A percentile compares a stretch with the other conserved stretches of the same genome.
Conservation (phyloP, 2,329 filamentous ascomycete species). For the Hypoxylon sp. region DNA sequence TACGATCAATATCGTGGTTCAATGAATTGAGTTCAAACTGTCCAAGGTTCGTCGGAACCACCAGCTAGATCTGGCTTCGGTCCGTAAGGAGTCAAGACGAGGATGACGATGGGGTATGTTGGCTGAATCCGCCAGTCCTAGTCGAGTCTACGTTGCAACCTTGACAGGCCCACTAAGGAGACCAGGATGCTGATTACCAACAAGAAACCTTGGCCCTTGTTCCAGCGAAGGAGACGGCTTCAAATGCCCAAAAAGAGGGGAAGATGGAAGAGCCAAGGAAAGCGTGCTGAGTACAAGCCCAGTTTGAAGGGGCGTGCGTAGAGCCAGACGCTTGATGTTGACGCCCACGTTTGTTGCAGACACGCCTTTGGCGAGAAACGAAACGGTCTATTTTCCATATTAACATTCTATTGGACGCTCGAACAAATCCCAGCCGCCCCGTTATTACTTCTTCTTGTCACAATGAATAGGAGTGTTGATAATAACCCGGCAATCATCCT, state of each 20-base stretch:
- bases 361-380: conserved; percentile 44
- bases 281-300: conserved; percentile 43
- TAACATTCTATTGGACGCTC: conserved; percentile 51
- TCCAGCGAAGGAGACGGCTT: conserved; percentile 42
- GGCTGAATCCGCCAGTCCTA: conserved; percentile 50
- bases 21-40: conserved; percentile 34
- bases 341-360: conserved; percentile 33
- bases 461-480: conserved; percentile 40
- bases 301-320: conserved; percentile 30
- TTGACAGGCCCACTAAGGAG: conserved; percentile 44
- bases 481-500: conserved; percentile 47
- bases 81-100: conserved; percentile 47
- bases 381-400: conserved; percentile 50
- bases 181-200: conserved; percentile 53
- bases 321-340: conserved; percentile 34
- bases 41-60: conserved; percentile 42
- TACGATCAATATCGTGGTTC: conserved; percentile 22
- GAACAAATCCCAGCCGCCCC: conserved; percentile 43
- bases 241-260: conserved; percentile 48
- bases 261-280: conserved; percentile 48
- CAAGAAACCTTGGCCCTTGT: conserved; percentile 49
- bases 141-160: conserved; percentile 49
- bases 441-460: conserved; percentile 37
- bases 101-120: conserved; percentile 49
- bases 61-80: conserved; percentile 49